Percentiles rank a stretch among this genome's conserved stretches.
These are phyloP conservation scores for Tolypocladium album DNA, from an alignment of 2,329 filamentous ascomycete genomes.

Conservation along the genomic window DNA sequence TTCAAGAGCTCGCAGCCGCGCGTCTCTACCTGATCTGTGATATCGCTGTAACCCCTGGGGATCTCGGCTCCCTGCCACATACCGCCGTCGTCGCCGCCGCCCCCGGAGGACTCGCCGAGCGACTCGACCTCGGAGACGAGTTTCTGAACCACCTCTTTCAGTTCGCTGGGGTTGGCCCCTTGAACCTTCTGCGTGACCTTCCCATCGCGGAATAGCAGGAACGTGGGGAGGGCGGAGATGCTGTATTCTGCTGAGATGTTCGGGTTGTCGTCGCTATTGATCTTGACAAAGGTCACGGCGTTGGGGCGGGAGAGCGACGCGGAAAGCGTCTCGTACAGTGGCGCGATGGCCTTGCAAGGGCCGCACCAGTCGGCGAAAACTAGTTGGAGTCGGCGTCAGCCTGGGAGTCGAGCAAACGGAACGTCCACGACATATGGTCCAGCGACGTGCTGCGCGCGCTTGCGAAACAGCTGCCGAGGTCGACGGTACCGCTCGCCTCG, in stretches of 20 bases:
- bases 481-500: neutral
- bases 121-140: slow-evolving; percentile 55
- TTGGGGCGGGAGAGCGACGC: slow-evolving; percentile 58
- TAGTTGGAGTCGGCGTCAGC: slow-evolving; percentile 24
- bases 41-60: slow-evolving; percentile 72
- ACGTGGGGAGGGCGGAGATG: slow-evolving; percentile 76
- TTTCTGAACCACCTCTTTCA: slow-evolving; percentile 61
- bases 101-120: slow-evolving; percentile 35
- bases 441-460: neutral
- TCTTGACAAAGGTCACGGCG: slow-evolving; percentile 72
- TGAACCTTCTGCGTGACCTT: slow-evolving; percentile 56
- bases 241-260: slow-evolving; percentile 64
- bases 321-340: slow-evolving; percentile 71
- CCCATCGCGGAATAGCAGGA: slow-evolving; percentile 74
- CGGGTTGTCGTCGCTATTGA: slow-evolving; percentile 70
- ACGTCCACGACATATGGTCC: neutral
- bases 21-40: slow-evolving; percentile 72
- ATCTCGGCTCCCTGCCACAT: slow-evolving; percentile 65
- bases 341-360: slow-evolving; percentile 75
- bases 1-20: slow-evolving; percentile 82
- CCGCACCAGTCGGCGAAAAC: slow-evolving; percentile 84
- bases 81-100: slow-evolving; percentile 25
- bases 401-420: neutral
- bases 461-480: neutral
- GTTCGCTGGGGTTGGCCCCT: slow-evolving; percentile 61